phyloP scores from a whole-genome alignment of 441 rosid genomes.

The Populus hybrid region DNA sequence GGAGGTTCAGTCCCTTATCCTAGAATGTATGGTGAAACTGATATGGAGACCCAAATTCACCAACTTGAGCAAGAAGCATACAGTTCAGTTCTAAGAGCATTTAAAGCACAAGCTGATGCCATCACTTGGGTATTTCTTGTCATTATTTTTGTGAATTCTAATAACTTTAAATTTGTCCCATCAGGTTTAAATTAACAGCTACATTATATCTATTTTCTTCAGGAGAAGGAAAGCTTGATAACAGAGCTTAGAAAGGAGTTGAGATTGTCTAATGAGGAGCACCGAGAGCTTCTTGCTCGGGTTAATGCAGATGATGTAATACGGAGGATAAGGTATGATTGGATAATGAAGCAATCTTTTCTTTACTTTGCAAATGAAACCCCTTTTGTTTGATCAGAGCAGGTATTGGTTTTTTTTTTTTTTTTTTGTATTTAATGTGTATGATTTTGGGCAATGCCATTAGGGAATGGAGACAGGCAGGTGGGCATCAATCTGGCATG shows the following conservation, averaged over 20 bases:
- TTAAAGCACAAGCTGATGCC: constrained; percentile 99
- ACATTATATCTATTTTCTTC: constrained; percentile 28
- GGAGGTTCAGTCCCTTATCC: constrained; percentile 59
- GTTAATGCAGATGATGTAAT: constrained; percentile 88
- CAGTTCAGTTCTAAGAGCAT: constrained; percentile 83
- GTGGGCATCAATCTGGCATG: constrained; percentile 71
- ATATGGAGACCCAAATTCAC: constrained; percentile 97
- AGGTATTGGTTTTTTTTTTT: neutral
- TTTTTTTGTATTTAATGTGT: constrained; percentile 2
- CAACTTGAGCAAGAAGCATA: constrained; percentile 94
- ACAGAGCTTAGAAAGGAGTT: constrained; percentile 96
- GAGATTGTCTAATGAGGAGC: constrained; percentile 94
- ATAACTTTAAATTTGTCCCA: constrained; percentile 21
- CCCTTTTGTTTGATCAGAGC: constrained; percentile 8
- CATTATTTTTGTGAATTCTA: constrained; percentile 9
- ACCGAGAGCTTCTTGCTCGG: constrained; percentile 75
- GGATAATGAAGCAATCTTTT: constrained; percentile 3
- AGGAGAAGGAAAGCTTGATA: constrained; percentile 96
- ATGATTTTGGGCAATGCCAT: constrained; percentile 19
- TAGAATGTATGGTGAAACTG: constrained; percentile 64
- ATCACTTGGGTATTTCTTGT: constrained; percentile 76
- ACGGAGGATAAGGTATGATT: constrained; percentile 75
- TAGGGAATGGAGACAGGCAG: constrained; percentile 89
- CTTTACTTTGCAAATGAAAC: constrained; percentile 5
- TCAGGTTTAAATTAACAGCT: constrained; percentile 17